Base-by-base conservation (phyloP, 2,329 filamentous ascomycete genomes). In the Ascochyta lentis region DNA sequence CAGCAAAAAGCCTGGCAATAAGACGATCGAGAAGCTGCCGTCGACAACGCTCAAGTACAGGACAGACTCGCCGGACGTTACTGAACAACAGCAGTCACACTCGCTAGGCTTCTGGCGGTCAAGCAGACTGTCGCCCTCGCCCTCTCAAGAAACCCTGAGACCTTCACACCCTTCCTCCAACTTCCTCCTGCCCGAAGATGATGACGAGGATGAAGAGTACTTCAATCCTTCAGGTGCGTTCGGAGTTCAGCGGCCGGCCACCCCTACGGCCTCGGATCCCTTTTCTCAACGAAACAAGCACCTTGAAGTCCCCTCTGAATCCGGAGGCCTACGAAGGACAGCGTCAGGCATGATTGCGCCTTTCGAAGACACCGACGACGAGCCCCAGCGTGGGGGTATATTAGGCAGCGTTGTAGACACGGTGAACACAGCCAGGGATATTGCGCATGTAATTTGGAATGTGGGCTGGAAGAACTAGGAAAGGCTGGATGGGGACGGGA, bases 281-380 rank as follows among this genome's bases (percentile, higher is more conserved):
- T 60, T 68, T 34, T 57, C 60, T 37, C 56, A 63, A 54, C 63
- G 65, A 29, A 52, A 57, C 39, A 62, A 56, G 47, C 56, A 50
- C 31, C 49, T 58, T n/a, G 51, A 56, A 8, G 57, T 64, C n/a
- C 58, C 60, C 10, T 63, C 63, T 7, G 60, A 67, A 41, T 63
- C 66, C 3, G 72, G 74, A 16, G 87, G 88, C 48, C 88, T 96
- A 81, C 86, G 89, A 59, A 84, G 92, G 64, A 96, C 91, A 19
- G 82, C 87, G 46, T 95, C 91, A 35, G 92, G 92, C 64, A 96
- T 96, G 91, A 89, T 96, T 67, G 93, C 96, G 89, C 91, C 92
- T 7, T 89, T 88, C 65, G 90, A 92, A 65, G 89, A 92, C 65
- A 86, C 86, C 57, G 90, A 92, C 61, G 80, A 83, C 48, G 82